Percentiles rank a stretch among this genome's conserved stretches.
phyloP scores from a whole-genome alignment of 176 grass and related monocot species.

The Avena sativa region DNA sequence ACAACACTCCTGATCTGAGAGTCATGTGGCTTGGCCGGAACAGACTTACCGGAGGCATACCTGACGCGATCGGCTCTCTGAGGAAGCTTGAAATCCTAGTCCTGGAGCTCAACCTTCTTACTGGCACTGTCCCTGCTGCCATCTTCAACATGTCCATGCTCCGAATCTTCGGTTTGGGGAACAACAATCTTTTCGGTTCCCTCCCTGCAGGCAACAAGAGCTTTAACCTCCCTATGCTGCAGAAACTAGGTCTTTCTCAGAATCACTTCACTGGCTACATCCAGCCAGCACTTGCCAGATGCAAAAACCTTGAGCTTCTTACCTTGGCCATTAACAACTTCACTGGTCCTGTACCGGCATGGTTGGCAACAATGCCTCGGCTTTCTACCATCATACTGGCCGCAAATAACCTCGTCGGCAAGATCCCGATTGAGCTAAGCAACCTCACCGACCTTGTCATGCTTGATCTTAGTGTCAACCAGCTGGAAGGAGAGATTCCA shows the following conservation, averaged over 20 bases:
- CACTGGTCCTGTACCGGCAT: constrained; percentile 11
- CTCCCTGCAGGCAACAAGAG: constrained; percentile 12
- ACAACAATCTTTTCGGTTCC: constrained; percentile 13
- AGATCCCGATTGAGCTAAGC: constrained; percentile 4
- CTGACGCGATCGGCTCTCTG: neutral
- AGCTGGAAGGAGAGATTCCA: constrained; percentile 9
- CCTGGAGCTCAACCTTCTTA: constrained; percentile 24
- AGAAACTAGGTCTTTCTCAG: neutral
- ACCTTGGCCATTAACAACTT: neutral
- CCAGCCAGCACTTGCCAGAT: neutral
- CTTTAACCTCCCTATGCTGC: constrained; percentile 10
- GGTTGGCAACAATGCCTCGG: constrained; percentile 17
- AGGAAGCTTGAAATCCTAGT: constrained; percentile 18
- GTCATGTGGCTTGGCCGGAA: constrained; percentile 32
- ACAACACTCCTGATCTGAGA: constrained; percentile 29
- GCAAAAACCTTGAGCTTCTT: neutral
- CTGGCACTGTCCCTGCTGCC: constrained; percentile 11
- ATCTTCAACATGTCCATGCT: constrained; percentile 27
- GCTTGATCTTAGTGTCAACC: constrained; percentile 17
- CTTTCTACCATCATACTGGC: neutral
- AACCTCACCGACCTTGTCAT: neutral
- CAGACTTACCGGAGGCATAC: constrained; percentile 20
- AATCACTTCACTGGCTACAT: constrained; percentile 4
- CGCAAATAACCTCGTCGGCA: constrained; percentile 2
- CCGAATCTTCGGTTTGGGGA: neutral